Evolutionary conservation across 2,329 filamentous ascomycete species (phyloP).

Genomic region (Xenoacremonium recifei): DNA sequence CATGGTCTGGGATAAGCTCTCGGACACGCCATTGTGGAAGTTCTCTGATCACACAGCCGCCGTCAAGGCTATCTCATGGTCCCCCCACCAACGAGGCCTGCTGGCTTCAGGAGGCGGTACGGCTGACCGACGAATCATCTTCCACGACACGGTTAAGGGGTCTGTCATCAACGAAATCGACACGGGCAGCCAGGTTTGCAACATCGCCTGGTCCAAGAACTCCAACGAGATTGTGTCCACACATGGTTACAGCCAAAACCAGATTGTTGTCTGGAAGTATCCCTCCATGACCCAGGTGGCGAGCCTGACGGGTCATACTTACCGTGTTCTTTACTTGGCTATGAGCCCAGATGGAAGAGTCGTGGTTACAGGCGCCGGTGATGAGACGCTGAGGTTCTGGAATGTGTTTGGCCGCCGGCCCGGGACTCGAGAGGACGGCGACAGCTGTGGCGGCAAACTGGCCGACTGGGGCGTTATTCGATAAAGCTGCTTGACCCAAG

Average conservation of each 20-base stretch:
- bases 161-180: slow-evolving; percentile 83
- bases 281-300: slow-evolving; percentile 97
- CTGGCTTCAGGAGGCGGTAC: slow-evolving; percentile 96
- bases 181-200: slow-evolving; percentile 98
- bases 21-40: slow-evolving; percentile 88
- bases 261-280: slow-evolving; percentile 99
- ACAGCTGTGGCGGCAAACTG: slow-evolving; percentile 58
- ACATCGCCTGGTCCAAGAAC: slow-evolving; percentile 95
- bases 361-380: slow-evolving; percentile 92
- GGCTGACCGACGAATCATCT: slow-evolving; percentile 93
- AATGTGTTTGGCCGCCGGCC: slow-evolving; percentile 87
- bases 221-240: slow-evolving; percentile 97
- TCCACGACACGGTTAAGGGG: slow-evolving; percentile 92
- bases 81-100: slow-evolving; percentile 88
- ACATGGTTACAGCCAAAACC: slow-evolving; percentile 96
- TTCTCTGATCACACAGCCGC: slow-evolving; percentile 94
- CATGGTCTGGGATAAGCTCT: slow-evolving; percentile 97
- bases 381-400: slow-evolving; percentile 96
- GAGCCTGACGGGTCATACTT: slow-evolving; percentile 93
- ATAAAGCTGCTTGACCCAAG: too few species aligned
- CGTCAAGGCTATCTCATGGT: slow-evolving; percentile 98
- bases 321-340: slow-evolving; percentile 90
- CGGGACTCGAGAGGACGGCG: slow-evolving; percentile 67
- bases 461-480: slow-evolving; percentile 84
- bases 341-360: slow-evolving; percentile 96